phyloP scores from a whole-genome alignment of 495 filamentous ascomycete genomes.

The Massariosphaeria phaeospora region DNA sequence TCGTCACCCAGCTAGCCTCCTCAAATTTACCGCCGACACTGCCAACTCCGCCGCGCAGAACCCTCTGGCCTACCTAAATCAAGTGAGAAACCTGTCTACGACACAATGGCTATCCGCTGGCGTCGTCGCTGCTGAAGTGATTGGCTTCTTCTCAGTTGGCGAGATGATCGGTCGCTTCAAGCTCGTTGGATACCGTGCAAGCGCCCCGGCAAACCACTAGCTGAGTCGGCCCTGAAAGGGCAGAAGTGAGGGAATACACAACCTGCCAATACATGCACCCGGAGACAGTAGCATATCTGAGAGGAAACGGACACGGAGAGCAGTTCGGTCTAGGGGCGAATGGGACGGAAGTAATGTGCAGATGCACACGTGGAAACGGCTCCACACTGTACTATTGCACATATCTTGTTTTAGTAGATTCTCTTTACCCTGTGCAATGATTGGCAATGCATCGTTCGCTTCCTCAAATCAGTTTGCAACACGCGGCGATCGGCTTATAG shows the following conservation, averaged over 20 bases:
- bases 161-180: constrained; percentile 95
- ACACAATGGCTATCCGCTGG: constrained; percentile 64
- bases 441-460: constrained; percentile 15
- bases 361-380: constrained; percentile 5
- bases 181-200: constrained; percentile 72
- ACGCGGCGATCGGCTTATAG: not conserved
- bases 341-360: not conserved
- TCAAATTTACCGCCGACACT: constrained; percentile 41
- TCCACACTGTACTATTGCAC: constrained; percentile 36
- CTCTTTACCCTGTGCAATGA: constrained; percentile 27
- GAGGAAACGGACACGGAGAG: not conserved
- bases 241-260: not conserved
- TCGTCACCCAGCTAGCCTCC: constrained; percentile 56
- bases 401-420: constrained; percentile 33
- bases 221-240: not conserved
- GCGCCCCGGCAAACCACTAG: constrained; percentile 34
- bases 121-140: constrained; percentile 75
- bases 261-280: not conserved
- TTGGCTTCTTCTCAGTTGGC: constrained; percentile 96
- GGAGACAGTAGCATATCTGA: not conserved
- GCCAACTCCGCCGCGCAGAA: constrained; percentile 42
- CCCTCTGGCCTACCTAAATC: constrained; percentile 53
- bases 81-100: constrained; percentile 62
- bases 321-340: not conserved
- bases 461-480: not conserved